Evolutionary conservation across 2,329 filamentous ascomycete species (phyloP), one percentile per base, ranked within the genome.

Genomic region (Pezicula rhizophila): DNA sequence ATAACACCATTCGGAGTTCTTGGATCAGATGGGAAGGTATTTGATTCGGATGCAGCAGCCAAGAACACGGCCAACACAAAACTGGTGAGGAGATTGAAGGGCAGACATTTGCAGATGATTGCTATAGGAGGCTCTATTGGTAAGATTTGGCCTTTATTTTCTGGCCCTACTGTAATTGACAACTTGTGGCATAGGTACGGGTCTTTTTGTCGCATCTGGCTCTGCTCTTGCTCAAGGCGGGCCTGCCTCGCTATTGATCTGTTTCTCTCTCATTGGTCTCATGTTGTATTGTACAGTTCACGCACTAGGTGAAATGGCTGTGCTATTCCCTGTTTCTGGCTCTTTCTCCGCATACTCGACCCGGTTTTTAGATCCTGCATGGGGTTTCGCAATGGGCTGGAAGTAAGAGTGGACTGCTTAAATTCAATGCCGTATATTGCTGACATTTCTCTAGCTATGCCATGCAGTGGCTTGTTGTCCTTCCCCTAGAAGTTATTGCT

Each of bases 341-440:
- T 95, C 90, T 3, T 97, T 96, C 64, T 89, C 89, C 1, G 84
- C 89, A 7, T 96, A 91, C 70, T 93, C 91, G 15, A 96, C 89
- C 26, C 82, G 92, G 15, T 96, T 97, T 61, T 69, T 97, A 15
- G 90, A 96, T 62, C 92, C 91, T 1, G 91, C 91, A 0, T 96
- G 89, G 89, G 90, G 90, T 0, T 95, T 95, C 63, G 88, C 89
- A 42, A 95, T 96, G 87, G 90, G 89, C 14, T 95, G 89, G 89
- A 93, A 92, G 57, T 61, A 56, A 48, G 58, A 43, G 12, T 20
- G 10, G 10, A 42, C 25, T 38, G 25, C 25, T 44, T 17, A 15
- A 33, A 14, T 17, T 33, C 25, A 38, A 12, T 34, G 15, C 42
- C 8, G 40, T 31, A 15, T 5, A 17, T 20, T 54, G 33, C 50